Conservation (phyloP, 352 stramenopile species). For the Thraustochytrium sp. region DNA sequence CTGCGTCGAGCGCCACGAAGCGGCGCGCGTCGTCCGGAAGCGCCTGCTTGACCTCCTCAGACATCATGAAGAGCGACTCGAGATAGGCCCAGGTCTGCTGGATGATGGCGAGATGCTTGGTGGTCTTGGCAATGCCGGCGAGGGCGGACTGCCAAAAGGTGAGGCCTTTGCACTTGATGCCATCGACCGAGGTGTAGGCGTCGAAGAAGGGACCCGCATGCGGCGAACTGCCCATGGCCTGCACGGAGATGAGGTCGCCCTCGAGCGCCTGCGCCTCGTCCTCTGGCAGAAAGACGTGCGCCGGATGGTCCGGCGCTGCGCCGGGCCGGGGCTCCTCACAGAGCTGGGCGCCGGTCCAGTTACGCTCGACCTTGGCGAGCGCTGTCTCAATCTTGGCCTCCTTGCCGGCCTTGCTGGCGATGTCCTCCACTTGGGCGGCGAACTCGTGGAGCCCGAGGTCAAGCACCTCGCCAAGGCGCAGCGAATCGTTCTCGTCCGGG, state of each 20-base stretch:
- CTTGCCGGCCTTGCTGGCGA: conserved; percentile 79
- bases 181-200: conserved; percentile 51
- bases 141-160: conserved; percentile 69
- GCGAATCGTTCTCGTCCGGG: conserved; percentile 49
- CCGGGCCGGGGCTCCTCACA: background rate
- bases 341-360: conserved; percentile 66
- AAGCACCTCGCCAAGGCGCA: conserved; percentile 67
- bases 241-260: conserved; percentile 90
- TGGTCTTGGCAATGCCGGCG: conserved; percentile 81
- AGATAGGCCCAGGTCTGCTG: conserved; percentile 91
- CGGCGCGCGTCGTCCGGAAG: conserved; percentile 83
- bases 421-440: conserved; percentile 76
- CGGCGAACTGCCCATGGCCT: conserved; percentile 88
- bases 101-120: conserved; percentile 85
- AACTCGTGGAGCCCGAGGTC: conserved; percentile 69
- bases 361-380: conserved; percentile 67
- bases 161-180: conserved; percentile 52
- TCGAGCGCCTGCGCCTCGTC: conserved; percentile 93
- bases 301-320: background rate
- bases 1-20: conserved; percentile 84
- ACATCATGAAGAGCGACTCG: conserved; percentile 89
- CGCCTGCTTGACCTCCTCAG: conserved; percentile 91
- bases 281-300: conserved; percentile 76
- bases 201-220: conserved; percentile 91
- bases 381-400: conserved; percentile 79